Evolutionary conservation across 371 early-diverging fungal genomes (phyloP), one percentile per base, ranked within the genome.

Genomic region (Nematocida ausubeli): DNA sequence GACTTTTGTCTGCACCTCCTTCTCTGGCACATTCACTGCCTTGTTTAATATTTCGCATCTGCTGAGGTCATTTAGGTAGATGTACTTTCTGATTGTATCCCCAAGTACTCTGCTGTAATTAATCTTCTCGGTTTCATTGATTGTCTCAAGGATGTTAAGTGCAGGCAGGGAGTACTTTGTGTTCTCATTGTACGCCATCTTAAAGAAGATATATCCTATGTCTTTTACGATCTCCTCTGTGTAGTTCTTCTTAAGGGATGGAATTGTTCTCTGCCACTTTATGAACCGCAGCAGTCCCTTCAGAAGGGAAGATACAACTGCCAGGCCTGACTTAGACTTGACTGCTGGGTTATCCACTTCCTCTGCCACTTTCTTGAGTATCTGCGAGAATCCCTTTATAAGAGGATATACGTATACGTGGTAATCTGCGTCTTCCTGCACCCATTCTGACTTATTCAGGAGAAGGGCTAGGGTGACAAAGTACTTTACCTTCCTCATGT

Each of bases 41-140:
- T 75, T 75, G 51, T 75, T 75, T 0, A 75, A 66, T n/a, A 75
- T 51, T 37, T 75, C 78, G 58, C 78, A 75, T 32, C 35, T 64
- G 22, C 28, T 54, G 6, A 55, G 22, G 3, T 75, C 78, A 28
- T 51, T 26, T 37, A 66, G 22, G 44, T 75, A 75, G 2, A 64
- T 65, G 55, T 75, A 75, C 55, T 75, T 75, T 34, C 54, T 52
- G 0, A 75, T 66, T 2, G 78, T 75, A 39, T 75, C 78, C 39
- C 22, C 54, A 16, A 75, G 68, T 1, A 75, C 78, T 49, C 26
- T 51, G 14, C 5, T 14, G 68, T 75, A 75, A 30, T 75, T 75
- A 9, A 75, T 67, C 44, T 70, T 70, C 26, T 64, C 55, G 1
- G 32, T 44, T 26, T 67, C 55, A 24, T 52, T 22, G 0, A 44